Evolutionary conservation across 306 rosid species (phyloP).

Genomic region (Cucurbita maxima): DNA sequence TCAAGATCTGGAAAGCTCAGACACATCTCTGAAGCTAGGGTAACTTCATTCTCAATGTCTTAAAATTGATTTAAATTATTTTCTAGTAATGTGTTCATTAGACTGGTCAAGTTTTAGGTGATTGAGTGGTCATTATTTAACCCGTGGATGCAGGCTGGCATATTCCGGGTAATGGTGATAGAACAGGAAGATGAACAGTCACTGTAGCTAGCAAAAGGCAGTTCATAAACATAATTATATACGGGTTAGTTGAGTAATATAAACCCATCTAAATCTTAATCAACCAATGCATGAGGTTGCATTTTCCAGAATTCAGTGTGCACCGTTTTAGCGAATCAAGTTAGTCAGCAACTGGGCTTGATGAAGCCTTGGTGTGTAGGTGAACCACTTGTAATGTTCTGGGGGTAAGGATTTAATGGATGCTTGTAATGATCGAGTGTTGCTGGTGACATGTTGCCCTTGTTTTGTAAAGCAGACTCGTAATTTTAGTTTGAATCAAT

Average conservation of each 20-base stretch:
- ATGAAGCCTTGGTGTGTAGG: neutral
- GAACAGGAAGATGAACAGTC: neutral
- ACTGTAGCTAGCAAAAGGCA: neutral
- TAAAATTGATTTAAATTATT: too few relatives aligned
- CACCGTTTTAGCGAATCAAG: neutral
- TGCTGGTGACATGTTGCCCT: neutral
- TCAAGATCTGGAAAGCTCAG: constrained; percentile 62
- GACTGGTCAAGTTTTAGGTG: neutral
- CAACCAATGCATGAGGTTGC: neutral
- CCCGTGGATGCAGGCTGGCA: constrained; percentile 1
- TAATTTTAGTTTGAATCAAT: neutral
- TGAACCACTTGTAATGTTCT: neutral
- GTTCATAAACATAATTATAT: neutral
- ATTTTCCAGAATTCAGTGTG: neutral
- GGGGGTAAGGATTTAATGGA: neutral
- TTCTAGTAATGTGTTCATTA: neutral
- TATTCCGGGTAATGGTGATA: constrained; percentile 1
- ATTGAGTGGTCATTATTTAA: neutral
- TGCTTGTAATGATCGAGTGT: neutral
- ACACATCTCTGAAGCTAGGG: constrained; percentile 81
- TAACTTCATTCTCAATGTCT: constrained; percentile 16
- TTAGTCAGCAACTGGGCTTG: neutral
- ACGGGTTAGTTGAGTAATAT: neutral
- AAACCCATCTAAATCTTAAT: neutral
- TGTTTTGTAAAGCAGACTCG: neutral